phyloP scores from a whole-genome alignment of 2,329 filamentous ascomycete genomes.

The Bertia moriformis region DNA sequence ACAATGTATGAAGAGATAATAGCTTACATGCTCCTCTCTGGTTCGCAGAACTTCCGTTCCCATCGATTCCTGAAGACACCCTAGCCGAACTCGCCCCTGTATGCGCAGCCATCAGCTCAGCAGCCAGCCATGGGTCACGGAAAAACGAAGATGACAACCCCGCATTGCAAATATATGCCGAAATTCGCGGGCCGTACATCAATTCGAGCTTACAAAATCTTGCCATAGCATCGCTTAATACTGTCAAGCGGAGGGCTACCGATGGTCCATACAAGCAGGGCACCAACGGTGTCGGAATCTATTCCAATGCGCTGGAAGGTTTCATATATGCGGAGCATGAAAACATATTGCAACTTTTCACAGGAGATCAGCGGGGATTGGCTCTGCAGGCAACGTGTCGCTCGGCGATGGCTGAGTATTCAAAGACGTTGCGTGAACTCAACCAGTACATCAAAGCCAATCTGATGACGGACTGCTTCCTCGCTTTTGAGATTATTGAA shows the following conservation, averaged over 20 bases:
- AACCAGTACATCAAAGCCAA: constrained; percentile 55
- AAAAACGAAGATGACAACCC: constrained; percentile 28
- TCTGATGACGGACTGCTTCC: constrained; percentile 56
- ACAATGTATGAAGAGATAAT: too few relatives aligned
- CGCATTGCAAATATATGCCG: constrained; percentile 47
- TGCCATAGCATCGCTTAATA: constrained; percentile 48
- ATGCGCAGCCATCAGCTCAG: constrained; percentile 41
- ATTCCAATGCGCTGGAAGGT: constrained; percentile 49
- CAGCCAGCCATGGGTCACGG: constrained; percentile 25
- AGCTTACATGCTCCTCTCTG: too few relatives aligned
- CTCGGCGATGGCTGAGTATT: constrained; percentile 45
- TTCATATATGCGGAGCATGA: constrained; percentile 58
- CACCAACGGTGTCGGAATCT: constrained; percentile 55
- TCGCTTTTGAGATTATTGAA: constrained; percentile 62
- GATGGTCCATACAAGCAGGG: constrained; percentile 54
- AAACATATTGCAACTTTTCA: constrained; percentile 50
- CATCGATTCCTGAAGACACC: constrained; percentile 42
- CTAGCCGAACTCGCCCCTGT: constrained; percentile 35
- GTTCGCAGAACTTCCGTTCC: constrained; percentile 29
- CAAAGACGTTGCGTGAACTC: constrained; percentile 52
- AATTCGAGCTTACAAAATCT: constrained; percentile 49
- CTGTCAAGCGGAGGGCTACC: constrained; percentile 38
- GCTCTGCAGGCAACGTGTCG: constrained; percentile 50
- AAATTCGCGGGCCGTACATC: constrained; percentile 53
- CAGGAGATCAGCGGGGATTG: constrained; percentile 45